Conservation (phyloP, 805 yeast genomes). For the Kodamaea laetipori region DNA sequence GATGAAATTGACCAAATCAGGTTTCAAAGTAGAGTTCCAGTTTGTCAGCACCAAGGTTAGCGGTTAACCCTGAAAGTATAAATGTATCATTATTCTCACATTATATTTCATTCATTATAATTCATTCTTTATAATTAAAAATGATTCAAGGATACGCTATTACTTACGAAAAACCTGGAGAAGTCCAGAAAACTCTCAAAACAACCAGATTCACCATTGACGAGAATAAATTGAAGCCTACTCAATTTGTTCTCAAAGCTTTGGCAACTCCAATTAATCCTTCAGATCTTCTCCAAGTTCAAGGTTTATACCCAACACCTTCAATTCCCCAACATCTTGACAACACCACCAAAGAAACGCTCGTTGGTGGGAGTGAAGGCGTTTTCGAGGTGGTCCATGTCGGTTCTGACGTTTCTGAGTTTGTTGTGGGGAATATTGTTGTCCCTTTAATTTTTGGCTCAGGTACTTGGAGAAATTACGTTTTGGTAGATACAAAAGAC, state of each 20-base stretch:
- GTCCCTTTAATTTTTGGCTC: slow-evolving; percentile 21
- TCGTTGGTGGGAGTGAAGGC: slow-evolving; percentile 25
- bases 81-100: no score
- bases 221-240: slow-evolving; percentile 17
- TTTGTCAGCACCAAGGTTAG: no score
- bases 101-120: no score
- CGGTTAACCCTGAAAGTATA: no score
- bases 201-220: slow-evolving; percentile 1
- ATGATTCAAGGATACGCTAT: slow-evolving; percentile 6
- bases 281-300: slow-evolving; percentile 81
- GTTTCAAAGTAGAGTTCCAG: no score
- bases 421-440: slow-evolving; percentile 22
- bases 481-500: slow-evolving; percentile 12
- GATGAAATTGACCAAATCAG: no score
- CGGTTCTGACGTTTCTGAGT: slow-evolving; percentile 18
- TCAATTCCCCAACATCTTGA: slow-evolving; percentile 38
- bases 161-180: slow-evolving; percentile 3
- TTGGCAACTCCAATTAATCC: slow-evolving; percentile 89
- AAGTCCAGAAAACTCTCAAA: background rate
- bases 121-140: no score
- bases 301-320: slow-evolving; percentile 81
- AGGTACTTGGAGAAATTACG: slow-evolving; percentile 28
- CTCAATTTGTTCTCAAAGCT: slow-evolving; percentile 54
- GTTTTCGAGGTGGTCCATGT: slow-evolving; percentile 19
- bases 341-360: background rate